Conservation (phyloP, 2,329 filamentous ascomycete genomes). For the Aspergillus sojae region DNA sequence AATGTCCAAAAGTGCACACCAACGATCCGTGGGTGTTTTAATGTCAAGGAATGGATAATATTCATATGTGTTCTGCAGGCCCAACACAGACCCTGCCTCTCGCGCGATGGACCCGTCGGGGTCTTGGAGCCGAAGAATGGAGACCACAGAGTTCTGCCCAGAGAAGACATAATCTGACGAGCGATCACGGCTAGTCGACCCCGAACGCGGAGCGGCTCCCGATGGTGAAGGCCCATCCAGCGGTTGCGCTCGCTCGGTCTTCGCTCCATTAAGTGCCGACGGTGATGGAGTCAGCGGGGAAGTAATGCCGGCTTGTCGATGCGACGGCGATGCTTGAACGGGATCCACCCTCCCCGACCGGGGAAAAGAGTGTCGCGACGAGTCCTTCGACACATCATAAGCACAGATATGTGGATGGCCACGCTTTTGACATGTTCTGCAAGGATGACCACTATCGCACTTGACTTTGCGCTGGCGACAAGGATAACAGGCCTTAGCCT, state of each 20-base stretch:
- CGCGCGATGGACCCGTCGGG: conserved; percentile 29
- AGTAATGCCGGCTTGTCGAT: conserved; percentile 1
- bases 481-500: conserved; percentile 37
- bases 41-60: conserved; percentile 35
- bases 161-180: conserved; percentile 30
- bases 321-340: background rate
- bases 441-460: conserved; percentile 34
- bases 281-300: background rate
- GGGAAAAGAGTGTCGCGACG: background rate
- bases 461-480: conserved; percentile 41
- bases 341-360: background rate
- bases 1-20: conserved; percentile 27
- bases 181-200: background rate
- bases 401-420: conserved; percentile 34
- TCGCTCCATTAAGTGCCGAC: background rate
- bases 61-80: conserved; percentile 34
- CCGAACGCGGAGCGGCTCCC: background rate
- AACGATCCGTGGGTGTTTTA: conserved; percentile 28
- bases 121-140: conserved; percentile 29
- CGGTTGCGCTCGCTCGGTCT: background rate
- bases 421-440: conserved; percentile 30
- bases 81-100: conserved; percentile 33
- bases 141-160: conserved; percentile 36
- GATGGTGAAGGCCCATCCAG: background rate
- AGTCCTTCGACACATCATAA: conserved; percentile 19